These are phyloP conservation scores for Saturnispora zaruensis DNA, from an alignment of 805 yeast species.

Conservation along the genomic window DNA sequence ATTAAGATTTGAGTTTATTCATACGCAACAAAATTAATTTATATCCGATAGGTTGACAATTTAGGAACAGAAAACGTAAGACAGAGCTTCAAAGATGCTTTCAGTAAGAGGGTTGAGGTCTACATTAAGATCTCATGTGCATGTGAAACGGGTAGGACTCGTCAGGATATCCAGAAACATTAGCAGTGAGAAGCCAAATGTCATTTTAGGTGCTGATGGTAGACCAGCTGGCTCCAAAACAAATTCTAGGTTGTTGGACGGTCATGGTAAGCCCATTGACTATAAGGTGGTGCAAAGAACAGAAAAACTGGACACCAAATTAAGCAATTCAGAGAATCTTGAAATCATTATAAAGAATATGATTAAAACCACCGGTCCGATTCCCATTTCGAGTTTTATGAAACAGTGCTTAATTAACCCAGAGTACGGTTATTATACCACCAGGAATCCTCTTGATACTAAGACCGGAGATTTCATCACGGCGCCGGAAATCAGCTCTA, in stretches of 20 bases:
- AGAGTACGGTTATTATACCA: slow-evolving; percentile 68
- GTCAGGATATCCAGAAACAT: slow-evolving; percentile 1
- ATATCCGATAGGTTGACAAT: background rate
- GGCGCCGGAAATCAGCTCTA: slow-evolving; percentile 79
- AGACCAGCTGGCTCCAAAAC: background rate
- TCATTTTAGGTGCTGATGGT: slow-evolving; percentile 10
- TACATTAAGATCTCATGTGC: background rate
- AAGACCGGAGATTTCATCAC: slow-evolving; percentile 67
- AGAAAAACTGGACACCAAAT: slow-evolving; percentile 1
- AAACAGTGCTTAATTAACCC: slow-evolving; percentile 76
- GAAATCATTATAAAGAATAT: slow-evolving; percentile 34
- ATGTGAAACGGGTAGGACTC: background rate
- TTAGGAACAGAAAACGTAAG: background rate
- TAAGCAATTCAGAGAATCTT: slow-evolving; percentile 12
- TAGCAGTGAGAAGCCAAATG: background rate
- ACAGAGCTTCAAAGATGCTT: background rate
- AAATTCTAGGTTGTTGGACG: background rate
- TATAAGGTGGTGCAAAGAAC: slow-evolving; percentile 2
- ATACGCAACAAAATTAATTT: background rate
- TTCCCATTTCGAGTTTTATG: slow-evolving; percentile 67
- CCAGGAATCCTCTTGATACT: slow-evolving; percentile 52
- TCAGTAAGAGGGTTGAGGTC: background rate
- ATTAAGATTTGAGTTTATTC: background rate
- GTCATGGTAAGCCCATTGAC: slow-evolving; percentile 2
- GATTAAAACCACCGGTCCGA: slow-evolving; percentile 66